phyloP scores from a whole-genome alignment of 177 flowering plant species.

The Vitis hybrid region DNA sequence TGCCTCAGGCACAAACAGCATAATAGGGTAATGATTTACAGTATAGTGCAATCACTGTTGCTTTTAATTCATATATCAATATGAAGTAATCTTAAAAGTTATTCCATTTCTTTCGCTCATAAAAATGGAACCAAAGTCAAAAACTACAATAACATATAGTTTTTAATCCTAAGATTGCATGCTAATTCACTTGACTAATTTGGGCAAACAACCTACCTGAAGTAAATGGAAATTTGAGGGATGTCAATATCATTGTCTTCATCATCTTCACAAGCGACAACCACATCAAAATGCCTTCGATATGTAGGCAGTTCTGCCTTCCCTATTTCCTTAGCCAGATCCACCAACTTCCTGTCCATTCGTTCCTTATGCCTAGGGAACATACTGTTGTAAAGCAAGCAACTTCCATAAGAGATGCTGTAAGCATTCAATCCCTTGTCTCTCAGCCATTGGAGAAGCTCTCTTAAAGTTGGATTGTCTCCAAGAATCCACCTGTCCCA shows the following conservation, averaged over 20 bases:
- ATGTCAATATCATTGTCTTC: conserved; percentile 84
- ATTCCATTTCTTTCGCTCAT: no score
- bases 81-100: no score
- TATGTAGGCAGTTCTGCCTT: conserved; percentile 63
- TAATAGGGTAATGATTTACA: no score
- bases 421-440: conserved; percentile 80
- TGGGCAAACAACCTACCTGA: conserved; percentile 28
- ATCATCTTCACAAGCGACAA: conserved; percentile 86
- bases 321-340: conserved; percentile 74
- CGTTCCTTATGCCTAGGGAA: conserved; percentile 75
- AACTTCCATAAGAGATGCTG: conserved; percentile 82
- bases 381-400: conserved; percentile 83
- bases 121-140: no score
- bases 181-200: no score
- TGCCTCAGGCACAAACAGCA: no score
- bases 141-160: no score
- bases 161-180: no score
- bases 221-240: conserved; percentile 78
- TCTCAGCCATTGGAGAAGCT: conserved; percentile 72
- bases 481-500: conserved; percentile 88
- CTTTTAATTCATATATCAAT: no score
- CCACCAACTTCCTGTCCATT: conserved; percentile 73
- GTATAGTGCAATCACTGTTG: no score
- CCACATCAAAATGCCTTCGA: conserved; percentile 71
- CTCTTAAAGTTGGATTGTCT: conserved; percentile 69